Evolutionary conservation across 2,329 filamentous ascomycete species (phyloP).

Genomic region (Berkeleyomyces basicola): DNA sequence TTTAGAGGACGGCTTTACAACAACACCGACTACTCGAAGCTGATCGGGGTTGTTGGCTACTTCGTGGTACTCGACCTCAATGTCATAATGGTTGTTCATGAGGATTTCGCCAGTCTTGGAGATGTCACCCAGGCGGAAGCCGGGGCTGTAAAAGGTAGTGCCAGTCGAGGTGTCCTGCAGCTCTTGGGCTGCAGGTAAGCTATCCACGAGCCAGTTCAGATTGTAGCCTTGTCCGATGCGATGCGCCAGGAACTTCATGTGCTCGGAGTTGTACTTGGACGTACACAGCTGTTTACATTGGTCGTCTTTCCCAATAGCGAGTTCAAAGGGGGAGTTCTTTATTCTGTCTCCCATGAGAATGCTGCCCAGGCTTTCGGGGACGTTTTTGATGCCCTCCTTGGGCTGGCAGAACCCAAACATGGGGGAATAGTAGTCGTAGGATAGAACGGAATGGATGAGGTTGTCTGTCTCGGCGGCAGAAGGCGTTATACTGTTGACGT

Average conservation of each 20-base stretch:
- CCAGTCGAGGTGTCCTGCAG: slow-evolving; percentile 60
- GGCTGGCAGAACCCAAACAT: slow-evolving; percentile 81
- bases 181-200: slow-evolving; percentile 75
- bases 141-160: slow-evolving; percentile 75
- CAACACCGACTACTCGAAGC: slow-evolving; percentile 78
- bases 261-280: slow-evolving; percentile 43
- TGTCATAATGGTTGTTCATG: slow-evolving; percentile 93
- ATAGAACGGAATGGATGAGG: slow-evolving; percentile 77
- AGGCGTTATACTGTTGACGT: slow-evolving; percentile 85
- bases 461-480: slow-evolving; percentile 61
- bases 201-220: slow-evolving; percentile 90
- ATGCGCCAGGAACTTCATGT: slow-evolving; percentile 64
- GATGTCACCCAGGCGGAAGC: slow-evolving; percentile 59
- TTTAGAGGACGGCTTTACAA: slow-evolving; percentile 67
- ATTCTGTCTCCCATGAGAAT: slow-evolving; percentile 96
- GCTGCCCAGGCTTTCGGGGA: slow-evolving; percentile 67
- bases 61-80: slow-evolving; percentile 80
- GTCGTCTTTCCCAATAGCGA: slow-evolving; percentile 76
- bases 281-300: slow-evolving; percentile 69
- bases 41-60: slow-evolving; percentile 46
- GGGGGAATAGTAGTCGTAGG: slow-evolving; percentile 89
- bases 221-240: slow-evolving; percentile 77
- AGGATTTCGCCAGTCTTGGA: slow-evolving; percentile 27
- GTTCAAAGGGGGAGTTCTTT: slow-evolving; percentile 84
- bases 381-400: slow-evolving; percentile 55